Evolutionary conservation across 345 rosid species (phyloP).

Genomic region (Camelina laxa): DNA sequence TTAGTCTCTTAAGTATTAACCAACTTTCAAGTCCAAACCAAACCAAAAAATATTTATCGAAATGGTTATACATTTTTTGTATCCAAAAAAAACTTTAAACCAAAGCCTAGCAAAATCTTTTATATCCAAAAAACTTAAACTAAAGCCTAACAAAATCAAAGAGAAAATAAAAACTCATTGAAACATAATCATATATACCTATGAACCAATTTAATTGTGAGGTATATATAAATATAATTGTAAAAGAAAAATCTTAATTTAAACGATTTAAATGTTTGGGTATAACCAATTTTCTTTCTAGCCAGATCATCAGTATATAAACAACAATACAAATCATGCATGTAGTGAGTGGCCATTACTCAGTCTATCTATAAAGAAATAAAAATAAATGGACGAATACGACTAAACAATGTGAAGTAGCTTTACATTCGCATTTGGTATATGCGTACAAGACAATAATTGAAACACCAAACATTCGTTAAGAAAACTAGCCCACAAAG

Average conservation of each 20-base stretch:
- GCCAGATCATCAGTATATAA: neutral
- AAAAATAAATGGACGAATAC: conserved; percentile 26
- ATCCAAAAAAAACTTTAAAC: too few relatives aligned
- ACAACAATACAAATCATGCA: neutral
- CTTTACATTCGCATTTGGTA: conserved; percentile 20
- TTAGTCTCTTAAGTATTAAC: neutral
- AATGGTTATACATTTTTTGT: too few relatives aligned
- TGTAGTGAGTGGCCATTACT: neutral
- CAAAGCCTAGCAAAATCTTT: too few relatives aligned
- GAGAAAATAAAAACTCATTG: too few relatives aligned
- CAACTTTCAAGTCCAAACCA: neutral
- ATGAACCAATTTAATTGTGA: too few relatives aligned
- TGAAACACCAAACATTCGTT: conserved; percentile 41
- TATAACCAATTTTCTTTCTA: too few relatives aligned
- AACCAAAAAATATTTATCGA: too few relatives aligned
- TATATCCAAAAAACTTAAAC: too few relatives aligned
- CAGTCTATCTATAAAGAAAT: neutral
- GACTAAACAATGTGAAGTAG: conserved; percentile 38
- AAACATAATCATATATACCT: too few relatives aligned
- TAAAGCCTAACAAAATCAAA: too few relatives aligned
- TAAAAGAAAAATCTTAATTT: neutral
- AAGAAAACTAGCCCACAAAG: conserved; percentile 28
- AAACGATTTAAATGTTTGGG: too few relatives aligned
- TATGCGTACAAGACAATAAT: conserved; percentile 38
- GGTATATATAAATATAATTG: too few relatives aligned